Evolutionary conservation across 352 stramenopile genomes (phyloP), one percentile per base, ranked within the genome.

Genomic region (Globisporangium cylindrosporum): DNA sequence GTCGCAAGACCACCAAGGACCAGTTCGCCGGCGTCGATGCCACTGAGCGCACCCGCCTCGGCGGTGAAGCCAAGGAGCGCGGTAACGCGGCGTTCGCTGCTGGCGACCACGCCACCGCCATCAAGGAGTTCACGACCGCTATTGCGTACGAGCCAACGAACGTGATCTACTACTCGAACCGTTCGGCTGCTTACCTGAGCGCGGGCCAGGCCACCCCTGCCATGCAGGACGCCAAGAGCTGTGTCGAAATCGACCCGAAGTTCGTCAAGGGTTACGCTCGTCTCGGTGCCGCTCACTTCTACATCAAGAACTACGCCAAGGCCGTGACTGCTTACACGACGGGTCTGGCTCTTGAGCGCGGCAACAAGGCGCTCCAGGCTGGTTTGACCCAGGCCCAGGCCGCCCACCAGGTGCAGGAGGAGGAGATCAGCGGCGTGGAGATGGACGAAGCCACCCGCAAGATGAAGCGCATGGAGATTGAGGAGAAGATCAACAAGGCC

Each of bases 241-340:
- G 88, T 69, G 91, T 96, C 73, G 88, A 93, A 59, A 58, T 95
- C 29, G 87, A 94, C 66, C 55, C 81, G 18, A 94, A 93, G 74
- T 96, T 92, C 76, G 78, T 82, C 71, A 96, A 96, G 82, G 88
- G 88, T 27, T 94, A 94, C 75, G 85, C 86, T 34, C 88, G 88
- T 82, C 81, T 96, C 43, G 88, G 88, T 55, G 86, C 88, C 8
- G 88, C 84, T 5, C 85, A 94, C 75, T 94, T 93, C 73, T 94
- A 92, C 78, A 90, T 94, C 75, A 93, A 94, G 81, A 92, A 91
- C 75, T 96, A 94, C 73, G 84, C 86, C 71, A 93, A 96, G 78
- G 87, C 88, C 66, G 86, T 94, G 62, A 76, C 75, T 20, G 86
- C 88, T 9, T 96, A 94, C 78, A 91, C 82, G 48, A 75, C 90